phyloP scores from a whole-genome alignment of 371 early-diverging fungal species.

The Circinella minor region DNA sequence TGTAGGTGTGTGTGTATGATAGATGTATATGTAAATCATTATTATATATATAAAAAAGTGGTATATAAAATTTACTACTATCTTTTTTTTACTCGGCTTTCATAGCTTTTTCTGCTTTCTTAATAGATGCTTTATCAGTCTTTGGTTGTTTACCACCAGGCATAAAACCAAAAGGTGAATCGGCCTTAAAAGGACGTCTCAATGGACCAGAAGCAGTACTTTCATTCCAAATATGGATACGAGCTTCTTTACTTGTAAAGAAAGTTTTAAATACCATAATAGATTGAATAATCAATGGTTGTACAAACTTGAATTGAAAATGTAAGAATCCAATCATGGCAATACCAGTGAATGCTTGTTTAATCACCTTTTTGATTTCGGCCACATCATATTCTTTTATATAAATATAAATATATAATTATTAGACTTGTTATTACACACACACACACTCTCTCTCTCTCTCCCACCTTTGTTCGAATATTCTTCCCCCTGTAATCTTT shows the following conservation, averaged over 20 bases:
- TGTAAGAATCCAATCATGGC: conserved; percentile 77
- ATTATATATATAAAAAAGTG: too few species aligned
- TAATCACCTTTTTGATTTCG: conserved; percentile 72
- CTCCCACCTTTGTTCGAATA: neutral
- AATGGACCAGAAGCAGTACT: conserved; percentile 70
- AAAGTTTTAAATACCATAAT: conserved; percentile 27
- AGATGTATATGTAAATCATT: too few species aligned
- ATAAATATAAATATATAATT: neutral
- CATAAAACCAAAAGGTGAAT: conserved; percentile 60
- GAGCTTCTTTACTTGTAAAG: conserved; percentile 62
- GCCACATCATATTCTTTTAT: conserved; percentile 73
- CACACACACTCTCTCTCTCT: neutral
- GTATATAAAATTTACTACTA: neutral
- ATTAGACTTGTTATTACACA: neutral
- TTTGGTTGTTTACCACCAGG: conserved; percentile 39
- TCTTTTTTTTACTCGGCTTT: conserved; percentile 42
- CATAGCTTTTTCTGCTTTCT: conserved; percentile 56
- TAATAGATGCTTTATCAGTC: conserved; percentile 55
- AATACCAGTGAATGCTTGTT: conserved; percentile 67
- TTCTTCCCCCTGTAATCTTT: neutral
- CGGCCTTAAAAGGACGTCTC: conserved; percentile 80
- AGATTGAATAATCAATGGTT: conserved; percentile 61
- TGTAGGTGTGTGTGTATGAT: too few species aligned
- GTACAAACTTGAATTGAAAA: conserved; percentile 83
- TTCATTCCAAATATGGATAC: conserved; percentile 75